Evolutionary conservation across 2,329 filamentous ascomycete genomes (phyloP), one percentile per base, ranked within the genome.

Genomic region (Cadophora luteo-olivacea): DNA sequence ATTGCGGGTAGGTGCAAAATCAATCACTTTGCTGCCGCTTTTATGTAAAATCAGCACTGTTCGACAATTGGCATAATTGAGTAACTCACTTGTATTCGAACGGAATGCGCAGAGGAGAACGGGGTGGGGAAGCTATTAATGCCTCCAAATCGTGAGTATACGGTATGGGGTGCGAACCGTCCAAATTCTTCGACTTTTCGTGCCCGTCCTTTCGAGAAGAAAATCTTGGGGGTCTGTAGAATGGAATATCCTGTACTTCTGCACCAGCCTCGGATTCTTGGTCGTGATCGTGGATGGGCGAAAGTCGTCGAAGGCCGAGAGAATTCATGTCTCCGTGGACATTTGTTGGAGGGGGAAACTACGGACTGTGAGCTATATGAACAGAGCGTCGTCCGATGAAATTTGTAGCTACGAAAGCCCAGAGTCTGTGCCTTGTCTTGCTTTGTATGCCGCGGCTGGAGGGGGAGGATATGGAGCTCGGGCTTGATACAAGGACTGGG

Each of bases 221-320:
- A 57, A 32, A 25, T 57, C 25, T 54, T 24, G 55, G 55, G n/a
- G 64, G 51, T 60, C 70, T 68, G 58, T 72, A 70, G 19, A 75
- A 68, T 33, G 74, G 74, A 38, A 74, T 74, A 57, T 76, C 71
- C 51, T 41, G 67, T 24, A 74, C 66, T 65, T 75, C 74, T n/a
- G 73, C 75, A 11, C 71, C 70, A 32, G 65, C 61, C 16, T 69
- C 70, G 0, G 67, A 70, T 55, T 72, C 70, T 41, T 62, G 58
- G 16, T 68, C 63, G n/a, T 72, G 67, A 38, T 69, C 45, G 6
- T 67, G 68, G 29, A 74, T 68, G 11, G 72, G 68, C 4, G 72
- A 68, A 36, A 71, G 68, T n/a, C 66, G 68, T 45, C 67, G 64
- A 51, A 61, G 48, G 32, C 60, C 65, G 22, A 68, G 51, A 29